Base-by-base conservation (phyloP, 192 early-diverging fungal species). In the Backusella psychrophila region DNA sequence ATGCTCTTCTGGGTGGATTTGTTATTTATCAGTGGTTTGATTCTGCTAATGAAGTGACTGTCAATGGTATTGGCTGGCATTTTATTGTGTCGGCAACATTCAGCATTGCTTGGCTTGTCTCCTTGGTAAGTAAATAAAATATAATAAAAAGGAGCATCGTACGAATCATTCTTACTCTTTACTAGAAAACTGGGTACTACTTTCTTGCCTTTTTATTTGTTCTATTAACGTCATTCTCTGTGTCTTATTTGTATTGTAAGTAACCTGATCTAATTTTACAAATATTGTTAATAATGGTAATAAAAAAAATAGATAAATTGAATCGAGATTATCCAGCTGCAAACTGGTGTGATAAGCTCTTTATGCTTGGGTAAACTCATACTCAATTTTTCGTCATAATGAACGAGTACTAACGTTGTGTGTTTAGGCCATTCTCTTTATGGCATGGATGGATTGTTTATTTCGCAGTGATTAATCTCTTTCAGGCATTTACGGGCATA, bases 371-470 rank as follows among this genome's bases (percentile, higher is more conserved):
- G 53, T 59, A 59, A 59, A n/a, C 46, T 19, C 19, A 19, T 19
- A n/a, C 5, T 17, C 15, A 1, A 49, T 19, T 49, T 7, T 17
- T 33, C 33, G 21, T 59, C 11, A 59, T 23, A 59, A 49, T 49
- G 6, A n/a, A n/a, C 46, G 1, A 49, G 46, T n/a, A 5, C 9
- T 59, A 26, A 59, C 21, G 3, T 21, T 59, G 21, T 17, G 49
- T 59, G 9, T 23, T 11, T 2, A 85, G 38, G 5, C 91, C 92
- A 73, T 89, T 93, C 86, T 90, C 89, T 42, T 80, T 91, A 29
- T 91, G 87, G 82, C 88, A 90, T 79, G 90, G 87, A 36, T 90
- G 89, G 87, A 82, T 92, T 72, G 79, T 87, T 66, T 87, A 89
- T 69, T 75, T 89, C 52, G 69, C 79, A 77, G 78, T 89, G 75